A percentile compares a stretch with the other conserved stretches of the same genome.
phyloP scores from a whole-genome alignment of 2,329 filamentous ascomycete genomes.

The Colletotrichum camelliae region DNA sequence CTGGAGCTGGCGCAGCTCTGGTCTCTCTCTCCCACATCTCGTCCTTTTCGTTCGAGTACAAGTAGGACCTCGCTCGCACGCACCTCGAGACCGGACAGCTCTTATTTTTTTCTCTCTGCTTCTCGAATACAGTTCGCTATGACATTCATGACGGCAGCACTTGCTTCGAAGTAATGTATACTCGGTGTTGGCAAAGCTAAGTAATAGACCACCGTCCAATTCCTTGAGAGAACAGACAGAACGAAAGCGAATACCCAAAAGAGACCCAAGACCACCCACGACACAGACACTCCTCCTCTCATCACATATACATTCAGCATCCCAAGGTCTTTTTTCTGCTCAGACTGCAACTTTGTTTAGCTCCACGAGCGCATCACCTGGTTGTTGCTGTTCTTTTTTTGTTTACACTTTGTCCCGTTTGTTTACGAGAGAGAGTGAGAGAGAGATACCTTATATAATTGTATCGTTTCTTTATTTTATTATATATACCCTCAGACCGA shows the following conservation, averaged over 20 bases:
- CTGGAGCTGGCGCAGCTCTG: neutral
- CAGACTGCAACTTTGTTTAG: neutral
- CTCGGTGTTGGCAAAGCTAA: neutral
- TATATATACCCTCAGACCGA: neutral
- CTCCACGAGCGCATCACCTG: neutral
- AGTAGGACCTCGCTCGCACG: conserved; percentile 10
- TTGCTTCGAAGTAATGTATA: conserved; percentile 18
- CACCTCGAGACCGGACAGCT: neutral
- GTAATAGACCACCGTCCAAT: conserved; percentile 1
- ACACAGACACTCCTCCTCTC: neutral
- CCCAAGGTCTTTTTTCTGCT: neutral
- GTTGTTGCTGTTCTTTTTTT: neutral
- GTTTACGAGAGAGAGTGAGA: neutral
- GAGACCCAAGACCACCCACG: neutral
- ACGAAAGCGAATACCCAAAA: neutral
- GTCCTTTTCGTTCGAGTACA: neutral
- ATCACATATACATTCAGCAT: neutral
- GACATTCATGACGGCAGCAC: conserved; percentile 6
- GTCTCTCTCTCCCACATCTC: neutral
- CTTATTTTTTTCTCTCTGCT: neutral
- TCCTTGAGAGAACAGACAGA: neutral
- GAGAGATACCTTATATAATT: neutral
- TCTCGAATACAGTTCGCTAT: conserved; percentile 8
- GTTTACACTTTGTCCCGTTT: neutral
- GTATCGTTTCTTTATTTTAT: neutral